Base-by-base conservation (phyloP, 1,139 yeast species). In the Suhomyces panamericanus region DNA sequence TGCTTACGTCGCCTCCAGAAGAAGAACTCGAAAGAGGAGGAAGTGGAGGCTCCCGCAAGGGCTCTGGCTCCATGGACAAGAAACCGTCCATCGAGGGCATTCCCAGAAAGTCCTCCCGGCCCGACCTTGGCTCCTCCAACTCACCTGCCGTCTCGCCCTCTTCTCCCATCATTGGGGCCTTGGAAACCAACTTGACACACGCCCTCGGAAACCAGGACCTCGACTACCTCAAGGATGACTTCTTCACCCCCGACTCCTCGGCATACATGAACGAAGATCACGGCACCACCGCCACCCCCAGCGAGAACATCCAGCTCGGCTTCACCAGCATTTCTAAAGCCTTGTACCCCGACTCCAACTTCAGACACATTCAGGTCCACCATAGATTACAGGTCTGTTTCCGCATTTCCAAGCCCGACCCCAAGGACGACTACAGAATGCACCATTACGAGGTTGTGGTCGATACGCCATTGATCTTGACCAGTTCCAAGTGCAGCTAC, bases 401-500 rank as follows among this genome's bases (percentile, higher is more conserved):
- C 53, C 70, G 96, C 47, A 84, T 90, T 30, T 85, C 95, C 27
- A 85, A 83, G 55, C 77, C 77, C 0, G 83, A 80, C 49, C 78
- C 81, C 6, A 73, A 73, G 10, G 83, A 81, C 48, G 64, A 71
- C 42, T 71, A 69, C 39, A 81, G 79, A 54, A 69, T 86, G 68
- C 91, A 88, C 56, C 95, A 88, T 62, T 90, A 84, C 59, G 96
- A 90, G 57, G 96, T 90, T 38, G 83, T 89, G 42, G 86, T 90
- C 37, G 96, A 89, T 60, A 87, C 96, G 0, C 96, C 96, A 0
- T 74, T 90, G 42, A 75, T 78, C 27, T 70, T 90, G 43, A 73
- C 88, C 38, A 85, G 95, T 43, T 79, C 88, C 22, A 77, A 81
- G 51, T 89, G 96, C 67, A 77, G 74, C 38, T 79, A 76, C 12